phyloP scores from a whole-genome alignment of 2,329 filamentous ascomycete genomes.

The Ophiosphaerella korrae region DNA sequence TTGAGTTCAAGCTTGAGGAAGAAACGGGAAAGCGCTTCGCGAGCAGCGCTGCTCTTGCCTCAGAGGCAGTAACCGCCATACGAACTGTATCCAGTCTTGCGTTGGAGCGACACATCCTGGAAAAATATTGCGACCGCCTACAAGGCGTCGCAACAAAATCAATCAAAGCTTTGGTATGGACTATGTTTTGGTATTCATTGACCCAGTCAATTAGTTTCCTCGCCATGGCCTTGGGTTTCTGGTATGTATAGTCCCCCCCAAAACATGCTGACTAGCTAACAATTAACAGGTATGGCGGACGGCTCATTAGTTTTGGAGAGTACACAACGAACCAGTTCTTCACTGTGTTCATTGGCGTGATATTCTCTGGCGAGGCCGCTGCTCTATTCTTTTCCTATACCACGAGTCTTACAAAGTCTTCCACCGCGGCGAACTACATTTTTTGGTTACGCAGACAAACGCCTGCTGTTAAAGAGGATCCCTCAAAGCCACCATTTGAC shows the following conservation, averaged over 20 bases:
- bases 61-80: slow-evolving; percentile 91
- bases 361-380: slow-evolving; percentile 62
- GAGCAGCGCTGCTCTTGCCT: slow-evolving; percentile 75
- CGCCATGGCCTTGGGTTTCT: slow-evolving; percentile 43
- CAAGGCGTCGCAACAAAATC: slow-evolving; percentile 61
- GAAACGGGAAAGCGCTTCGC: slow-evolving; percentile 71
- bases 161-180: slow-evolving; percentile 66
- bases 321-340: slow-evolving; percentile 86
- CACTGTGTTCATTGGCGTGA: slow-evolving; percentile 72
- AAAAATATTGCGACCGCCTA: slow-evolving; percentile 69
- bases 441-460: slow-evolving; percentile 50
- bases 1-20: slow-evolving; percentile 75
- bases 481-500: slow-evolving; percentile 38
- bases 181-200: slow-evolving; percentile 80
- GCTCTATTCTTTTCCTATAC: slow-evolving; percentile 92
- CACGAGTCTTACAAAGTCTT: slow-evolving; percentile 93
- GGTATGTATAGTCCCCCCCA: slow-evolving; percentile 62
- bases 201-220: slow-evolving; percentile 74
- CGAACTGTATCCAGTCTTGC: slow-evolving; percentile 91
- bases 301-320: slow-evolving; percentile 48
- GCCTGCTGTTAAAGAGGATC: slow-evolving; percentile 46
- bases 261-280: slow-evolving; percentile 39
- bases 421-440: slow-evolving; percentile 73
- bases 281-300: slow-evolving; percentile 41
- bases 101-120: slow-evolving; percentile 79